Evolutionary conservation across 2,329 filamentous ascomycete species (phyloP), one percentile per base, ranked within the genome.

Genomic region (Chlorencoelia australis): DNA sequence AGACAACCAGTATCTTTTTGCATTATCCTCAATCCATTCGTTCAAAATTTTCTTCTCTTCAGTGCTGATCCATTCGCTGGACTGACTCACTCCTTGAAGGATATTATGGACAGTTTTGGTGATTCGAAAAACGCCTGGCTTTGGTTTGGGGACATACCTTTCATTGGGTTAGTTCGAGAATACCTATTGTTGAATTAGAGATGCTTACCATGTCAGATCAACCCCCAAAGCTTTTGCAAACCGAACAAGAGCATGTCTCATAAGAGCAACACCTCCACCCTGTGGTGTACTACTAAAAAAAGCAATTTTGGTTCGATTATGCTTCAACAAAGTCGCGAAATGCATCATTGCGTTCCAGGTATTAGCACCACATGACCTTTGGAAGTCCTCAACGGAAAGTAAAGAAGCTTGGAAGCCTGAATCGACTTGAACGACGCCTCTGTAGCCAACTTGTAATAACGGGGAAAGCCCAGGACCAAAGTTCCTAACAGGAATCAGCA

Each of bases 31-130:
- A 39, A 83, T 79, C 84, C 84, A 91, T 30, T 76, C 70, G 7
- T 69, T 70, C 34, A 89, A 73, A n/a, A 65, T 60, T 1, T 63
- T 56, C 49, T 78, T 75, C 39, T 83, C 73, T 2, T 80, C 70
- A 1, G 64, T 48, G 0, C 68, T 73, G 20, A 89, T 66, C n/a
- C 74, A 69, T 47, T 83, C 71, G 3, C 73, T 69, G 0, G 75
- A 71, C 17, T 69, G 65, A 26, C 76, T 75, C 27, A 88, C 83
- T 7, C 83, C 84, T 60, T 91, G 84, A 3, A 91, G 73, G 45
- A 89, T 88, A 59, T 91, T 91, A 71, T 91, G 84, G 49, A 87
- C 82, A 47, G 81, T 87, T 62, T 91, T 91, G 47, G 84, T 91
- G 58, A 85, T 80, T 33, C 82, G 71, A 59, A 91, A 91, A 8